Evolutionary conservation across 2,329 filamentous ascomycete genomes (phyloP), one percentile per base, ranked within the genome.

Genomic region (Xylariaceae sp.): DNA sequence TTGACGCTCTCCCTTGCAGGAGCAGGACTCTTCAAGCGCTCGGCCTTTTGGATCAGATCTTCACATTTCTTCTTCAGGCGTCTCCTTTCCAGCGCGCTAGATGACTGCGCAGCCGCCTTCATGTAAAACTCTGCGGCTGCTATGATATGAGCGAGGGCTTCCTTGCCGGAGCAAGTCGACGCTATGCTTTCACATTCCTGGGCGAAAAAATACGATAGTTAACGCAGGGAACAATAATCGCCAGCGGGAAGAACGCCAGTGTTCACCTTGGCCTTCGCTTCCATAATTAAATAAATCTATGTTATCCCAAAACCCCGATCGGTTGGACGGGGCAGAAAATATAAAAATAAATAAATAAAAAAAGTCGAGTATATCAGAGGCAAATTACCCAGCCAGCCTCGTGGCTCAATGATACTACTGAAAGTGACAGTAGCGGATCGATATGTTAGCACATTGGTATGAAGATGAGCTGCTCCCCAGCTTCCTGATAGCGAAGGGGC

Each of bases 51-150:
- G 45, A 95, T 73, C 34, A 94, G 67, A 35, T 81, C 73, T 52
- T 79, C 73, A 61, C 82, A 86, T 65, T 83, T 85, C 33, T 69
- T 63, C 48, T 80, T 77, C 34, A 94, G 65, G n/a, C 76, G 73
- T 29, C 68, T 65, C 50, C 78, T 86, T 40, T 94, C 83, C 3
- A 64, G 60, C n/a, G 76, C 64, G 36, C 65, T 70, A n/a, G 68
- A 62, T 5, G 81, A 74, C 43, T 85, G 67, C 43, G 69, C 71
- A 37, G 86, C 68, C 2, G 86, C 86, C 54, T 78, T 76, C 79
- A 96, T 86, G 51, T 92, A 89, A 35, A 84, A 68, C 59, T 96
- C 88, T 15, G 81, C 84, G 4, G 85, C 85, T 48, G 73, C 69
- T 55, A 95, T 87, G 34, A 87, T 82, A 59, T 85, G 75, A 36